Base-by-base conservation (phyloP, 2,329 filamentous ascomycete species). In the Blastomyces silverae region DNA sequence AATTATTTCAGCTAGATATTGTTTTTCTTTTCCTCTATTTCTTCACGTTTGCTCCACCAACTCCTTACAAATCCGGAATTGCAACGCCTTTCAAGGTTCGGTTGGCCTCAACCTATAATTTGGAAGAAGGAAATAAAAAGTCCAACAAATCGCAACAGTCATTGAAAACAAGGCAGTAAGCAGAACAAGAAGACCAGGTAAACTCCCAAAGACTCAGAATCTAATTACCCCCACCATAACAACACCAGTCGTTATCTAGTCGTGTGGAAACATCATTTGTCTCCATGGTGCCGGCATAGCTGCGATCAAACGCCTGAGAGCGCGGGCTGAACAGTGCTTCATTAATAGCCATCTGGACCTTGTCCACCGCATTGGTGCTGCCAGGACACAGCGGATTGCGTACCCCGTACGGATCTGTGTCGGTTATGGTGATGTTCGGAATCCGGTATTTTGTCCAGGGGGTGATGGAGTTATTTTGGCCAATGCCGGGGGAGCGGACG, bases 401-500 rank as follows among this genome's bases (percentile, higher is more conserved):
- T 17, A 62, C 42, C 31, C 61, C 61, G 28, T 57, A 25, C 20
- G 66, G 66, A 20, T 67, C 66, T 25, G 65, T 67, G 48, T 67
- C 66, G 20, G 66, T 67, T 25, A 67, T 63, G 25, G 63, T 65
- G n/a, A 67, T 67, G 17, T 52, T 61, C n/a, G 66, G 66, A 37
- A 67, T 59, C 42, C 59, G 64, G 39, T 65, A 65, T 11, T 46
- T 25, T 58, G 61, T 62, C 66, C 61, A 67, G 20, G 48, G 57
- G 34, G 22, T 5, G 7, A 39, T 5, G 7, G 55, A 2, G 44
- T 3, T 11, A n/a, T 28, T 48, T 60, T 61, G 34, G n/a, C 37
- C 56, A 25, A 62, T 53, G 61, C 64, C 17, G 72, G 72, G 73
- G 69, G 75, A 50, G 70, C 71, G 52, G 67, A 64, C 48, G 48